phyloP scores from a whole-genome alignment of 176 grass and related monocot genomes.

The Triticum aestivum region IWGSC_CS_RefSeq_v2.1 NC_057797.1:540872170-540872669 shows the following conservation, averaged over 20 bases:
- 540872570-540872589: slow-evolving; percentile 94
- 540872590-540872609: slow-evolving; percentile 94
- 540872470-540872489: slow-evolving; percentile 11
- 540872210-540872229: neutral
- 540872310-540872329: neutral
- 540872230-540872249: neutral
- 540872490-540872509: slow-evolving; percentile 37
- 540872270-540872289: too few relatives aligned
- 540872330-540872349: slow-evolving; percentile 5
- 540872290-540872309: too few relatives aligned
- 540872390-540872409: neutral
- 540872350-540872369: slow-evolving; percentile 16
- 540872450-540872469: neutral
- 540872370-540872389: slow-evolving; percentile 11
- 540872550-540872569: slow-evolving; percentile 90
- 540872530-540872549: slow-evolving; percentile 98
- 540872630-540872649: slow-evolving; percentile 52
- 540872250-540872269: too few relatives aligned
- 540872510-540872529: slow-evolving; percentile 75
- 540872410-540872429: neutral
- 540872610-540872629: slow-evolving; percentile 95
- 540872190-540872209: neutral
- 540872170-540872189: neutral
- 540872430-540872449: neutral
- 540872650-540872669: slow-evolving; percentile 52